Conservation (phyloP, 2,329 filamentous ascomycete species). For the Xenoacremonium recifei region DNA sequence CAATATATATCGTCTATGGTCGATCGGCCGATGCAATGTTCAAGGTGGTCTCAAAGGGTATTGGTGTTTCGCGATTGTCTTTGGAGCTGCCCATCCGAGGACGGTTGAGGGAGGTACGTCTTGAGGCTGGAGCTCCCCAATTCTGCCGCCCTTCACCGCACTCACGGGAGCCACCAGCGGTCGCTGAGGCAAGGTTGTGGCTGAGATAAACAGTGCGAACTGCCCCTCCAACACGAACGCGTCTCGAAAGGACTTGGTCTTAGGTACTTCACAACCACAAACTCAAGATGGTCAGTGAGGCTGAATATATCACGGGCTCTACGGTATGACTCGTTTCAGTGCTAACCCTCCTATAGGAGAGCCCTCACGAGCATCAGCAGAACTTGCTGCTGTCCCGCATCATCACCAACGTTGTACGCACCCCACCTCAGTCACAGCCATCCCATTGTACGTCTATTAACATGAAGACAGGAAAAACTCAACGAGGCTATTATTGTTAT, state of each 20-base stretch:
- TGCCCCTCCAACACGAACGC: constrained; percentile 8
- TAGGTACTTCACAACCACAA: neutral
- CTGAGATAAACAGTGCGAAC: constrained; percentile 18
- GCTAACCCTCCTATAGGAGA: constrained; percentile 59
- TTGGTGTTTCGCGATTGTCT: neutral
- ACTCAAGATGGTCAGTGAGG: constrained; percentile 11
- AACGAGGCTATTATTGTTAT: constrained; percentile 91
- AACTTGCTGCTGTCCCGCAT: constrained; percentile 89
- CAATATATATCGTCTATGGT: neutral
- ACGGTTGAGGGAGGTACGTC: neutral
- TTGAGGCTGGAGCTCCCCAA: constrained; percentile 1
- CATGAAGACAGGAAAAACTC: constrained; percentile 74
- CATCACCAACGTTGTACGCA: constrained; percentile 90
- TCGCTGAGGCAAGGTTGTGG: constrained; percentile 2
- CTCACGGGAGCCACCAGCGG: constrained; percentile 1
- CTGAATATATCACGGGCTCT: constrained; percentile 1
- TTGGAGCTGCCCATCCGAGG: neutral
- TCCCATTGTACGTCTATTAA: constrained; percentile 5
- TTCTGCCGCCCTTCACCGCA: constrained; percentile 37
- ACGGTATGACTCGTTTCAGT: constrained; percentile 2
- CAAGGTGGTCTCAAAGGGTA: too few species aligned
- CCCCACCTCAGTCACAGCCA: neutral
- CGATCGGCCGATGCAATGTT: too few species aligned
- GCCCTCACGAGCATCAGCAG: constrained; percentile 96
- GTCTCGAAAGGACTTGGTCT: neutral